Base-by-base conservation (phyloP, 2,329 filamentous ascomycete species). In the Sporothrix luriei region DNA sequence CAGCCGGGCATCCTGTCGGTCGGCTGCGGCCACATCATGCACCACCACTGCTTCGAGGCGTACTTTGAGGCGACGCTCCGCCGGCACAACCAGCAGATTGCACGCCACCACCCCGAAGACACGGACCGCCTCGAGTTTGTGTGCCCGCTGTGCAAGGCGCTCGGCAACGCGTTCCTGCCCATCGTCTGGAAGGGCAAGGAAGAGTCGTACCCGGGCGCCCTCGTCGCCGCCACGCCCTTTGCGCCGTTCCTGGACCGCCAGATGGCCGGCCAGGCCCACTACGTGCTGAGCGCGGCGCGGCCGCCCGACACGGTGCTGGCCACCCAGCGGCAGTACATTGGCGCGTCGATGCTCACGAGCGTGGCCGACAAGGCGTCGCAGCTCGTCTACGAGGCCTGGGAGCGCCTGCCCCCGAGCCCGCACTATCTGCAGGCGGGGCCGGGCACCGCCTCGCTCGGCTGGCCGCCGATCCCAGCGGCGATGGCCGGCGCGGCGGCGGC, bases 1-100 rank as follows among this genome's bases (percentile, higher is more conserved):
- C 84, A 85, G 38, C 83, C 87, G 21, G 95, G 94, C 0, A 91
- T 94, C 0, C 90, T 98, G 1, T 92, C 94, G 13, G 92, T 91
- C 48, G 93, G 94, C 11, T 99, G 95, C 79, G 95, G 95, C 2
- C 95, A 99, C 78, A 96, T 99, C 76, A 99, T 99, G 95, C 95
- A 99, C 78, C 98, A 92, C 78, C 89, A 87, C 74, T 99, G 95
- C 80, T 99, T 99, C 77, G 93, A 97, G 76, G 87, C 91, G 52
- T 99, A 98, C 76, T 91, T 92, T 73, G 88, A 91, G 59, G 93
- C 94, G 4, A 97, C 93, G 0, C 85, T 90, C 68, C 87, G 94
- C 71, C 88, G 95, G 51, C 96, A 99, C 77, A 87, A 87, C 24
- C 92, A 95, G 75, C 95, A 99, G 78, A 97, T 99, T 78, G 94